Conservation (phyloP, 2,329 filamentous ascomycete genomes). For the Aspergillus brunneoviolaceus region DNA sequence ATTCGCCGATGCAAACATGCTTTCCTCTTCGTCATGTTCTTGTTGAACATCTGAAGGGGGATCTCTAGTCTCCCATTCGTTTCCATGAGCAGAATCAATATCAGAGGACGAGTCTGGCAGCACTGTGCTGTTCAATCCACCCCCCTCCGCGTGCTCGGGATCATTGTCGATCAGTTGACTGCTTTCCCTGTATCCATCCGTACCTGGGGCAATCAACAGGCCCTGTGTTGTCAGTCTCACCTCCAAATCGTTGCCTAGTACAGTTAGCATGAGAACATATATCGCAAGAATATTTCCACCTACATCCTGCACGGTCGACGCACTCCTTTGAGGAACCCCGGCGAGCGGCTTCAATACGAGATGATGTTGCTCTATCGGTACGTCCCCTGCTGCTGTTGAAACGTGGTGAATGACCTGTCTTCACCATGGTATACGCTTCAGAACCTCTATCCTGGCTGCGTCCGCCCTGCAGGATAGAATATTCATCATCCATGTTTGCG, state of each 20-base stretch:
- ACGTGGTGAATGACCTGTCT: background rate
- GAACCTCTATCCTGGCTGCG: background rate
- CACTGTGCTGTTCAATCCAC: background rate
- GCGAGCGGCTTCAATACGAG: background rate
- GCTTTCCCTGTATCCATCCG: background rate
- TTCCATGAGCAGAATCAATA: too few relatives aligned
- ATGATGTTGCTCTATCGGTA: background rate
- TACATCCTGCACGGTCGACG: background rate
- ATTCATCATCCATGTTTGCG: conserved; percentile 38
- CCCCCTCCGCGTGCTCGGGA: background rate
- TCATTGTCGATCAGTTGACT: background rate
- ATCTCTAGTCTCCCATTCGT: background rate
- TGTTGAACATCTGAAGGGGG: background rate
- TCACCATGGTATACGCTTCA: background rate
- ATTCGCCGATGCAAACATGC: conserved; percentile 54
- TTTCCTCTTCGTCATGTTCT: background rate
- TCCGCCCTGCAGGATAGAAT: conserved; percentile 12
- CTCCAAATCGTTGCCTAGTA: background rate
- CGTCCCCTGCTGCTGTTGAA: background rate
- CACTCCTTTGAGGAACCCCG: background rate
- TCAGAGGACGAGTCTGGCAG: background rate
- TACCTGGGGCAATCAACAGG: background rate
- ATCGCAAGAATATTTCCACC: background rate
- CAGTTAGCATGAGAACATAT: background rate
- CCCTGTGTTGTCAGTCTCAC: background rate